A percentile compares a stretch with the other conserved stretches of the same genome.
These are phyloP conservation scores for Physcomitrellopsis africana DNA, from an alignment of 225 moss, liverwort and hornwort species.

Conservation along the genomic window DNA sequence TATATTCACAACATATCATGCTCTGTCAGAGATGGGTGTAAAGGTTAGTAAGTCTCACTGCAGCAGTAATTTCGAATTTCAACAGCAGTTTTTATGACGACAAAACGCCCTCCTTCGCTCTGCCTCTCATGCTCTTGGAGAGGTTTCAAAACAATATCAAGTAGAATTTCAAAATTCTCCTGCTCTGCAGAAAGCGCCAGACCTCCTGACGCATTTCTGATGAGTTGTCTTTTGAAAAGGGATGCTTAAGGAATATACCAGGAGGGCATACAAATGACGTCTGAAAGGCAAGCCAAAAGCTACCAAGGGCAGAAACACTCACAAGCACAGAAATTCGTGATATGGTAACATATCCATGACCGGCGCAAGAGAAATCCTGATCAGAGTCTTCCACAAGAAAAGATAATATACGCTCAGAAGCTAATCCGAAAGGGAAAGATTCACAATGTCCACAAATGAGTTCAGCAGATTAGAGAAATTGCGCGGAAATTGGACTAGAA, in stretches of 20 bases:
- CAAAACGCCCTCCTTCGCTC: background rate
- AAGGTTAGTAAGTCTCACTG: background rate
- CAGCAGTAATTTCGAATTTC: background rate
- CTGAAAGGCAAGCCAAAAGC: background rate
- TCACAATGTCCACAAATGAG: slow-evolving; percentile 15
- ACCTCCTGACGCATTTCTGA: background rate
- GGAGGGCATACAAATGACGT: background rate
- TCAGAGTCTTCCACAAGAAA: background rate
- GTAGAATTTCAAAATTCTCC: background rate
- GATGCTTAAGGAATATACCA: background rate
- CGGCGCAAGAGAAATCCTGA: no score
- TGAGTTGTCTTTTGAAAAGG: background rate
- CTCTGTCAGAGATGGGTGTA: background rate
- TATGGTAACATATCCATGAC: background rate
- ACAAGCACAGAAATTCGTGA: background rate
- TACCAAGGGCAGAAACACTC: background rate
- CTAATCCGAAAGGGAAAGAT: background rate
- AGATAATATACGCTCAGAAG: background rate
- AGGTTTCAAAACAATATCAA: background rate
- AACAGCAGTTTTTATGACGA: background rate
- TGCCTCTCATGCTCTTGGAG: background rate
- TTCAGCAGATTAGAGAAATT: slow-evolving; percentile 1
- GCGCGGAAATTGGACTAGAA: slow-evolving; percentile 15
- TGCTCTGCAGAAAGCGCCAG: background rate
- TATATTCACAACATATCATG: background rate